Percentiles rank a stretch among this genome's conserved stretches.
These are phyloP conservation scores for Chrysanthemum makinoi DNA, from an alignment of 129 eudicot genomes.

Conservation along the genomic window DNA sequence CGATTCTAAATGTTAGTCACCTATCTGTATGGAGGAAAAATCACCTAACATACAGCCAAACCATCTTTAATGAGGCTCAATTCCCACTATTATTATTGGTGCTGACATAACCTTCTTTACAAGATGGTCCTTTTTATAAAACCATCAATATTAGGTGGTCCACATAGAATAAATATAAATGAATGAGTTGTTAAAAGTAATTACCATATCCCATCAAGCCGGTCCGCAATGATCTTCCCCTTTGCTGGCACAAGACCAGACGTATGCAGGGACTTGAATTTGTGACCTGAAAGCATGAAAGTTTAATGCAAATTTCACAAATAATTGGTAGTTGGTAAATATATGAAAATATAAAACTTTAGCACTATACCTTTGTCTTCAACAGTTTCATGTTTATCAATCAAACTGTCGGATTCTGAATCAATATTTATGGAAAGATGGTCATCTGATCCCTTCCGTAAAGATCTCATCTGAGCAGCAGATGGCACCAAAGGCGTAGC, in stretches of 20 bases:
- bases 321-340: slow-evolving; percentile 9
- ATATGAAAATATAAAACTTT: neutral
- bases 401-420: slow-evolving; percentile 60
- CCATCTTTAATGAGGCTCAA: too few relatives aligned
- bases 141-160: too few relatives aligned
- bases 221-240: slow-evolving; percentile 84
- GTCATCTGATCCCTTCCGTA: slow-evolving; percentile 70
- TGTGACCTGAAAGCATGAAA: slow-evolving; percentile 63
- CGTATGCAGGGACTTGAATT: slow-evolving; percentile 70
- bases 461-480: slow-evolving; percentile 38
- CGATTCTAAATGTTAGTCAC: too few relatives aligned
- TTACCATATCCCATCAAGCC: slow-evolving; percentile 90
- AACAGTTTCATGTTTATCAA: slow-evolving; percentile 45
- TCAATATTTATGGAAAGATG: slow-evolving; percentile 70
- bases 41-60: too few relatives aligned
- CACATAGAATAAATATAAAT: neutral
- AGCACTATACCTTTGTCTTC: slow-evolving; percentile 67
- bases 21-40: too few relatives aligned
- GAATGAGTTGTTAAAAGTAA: slow-evolving; percentile 5
- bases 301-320: slow-evolving; percentile 7
- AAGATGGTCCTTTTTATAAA: too few relatives aligned
- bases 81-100: too few relatives aligned
- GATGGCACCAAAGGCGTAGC: slow-evolving; percentile 37
- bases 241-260: slow-evolving; percentile 80
- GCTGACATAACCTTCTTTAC: too few relatives aligned